Evolutionary conservation across 768 basidiomycete species (phyloP).

Genomic region (Boletus rubroflammeus): DNA sequence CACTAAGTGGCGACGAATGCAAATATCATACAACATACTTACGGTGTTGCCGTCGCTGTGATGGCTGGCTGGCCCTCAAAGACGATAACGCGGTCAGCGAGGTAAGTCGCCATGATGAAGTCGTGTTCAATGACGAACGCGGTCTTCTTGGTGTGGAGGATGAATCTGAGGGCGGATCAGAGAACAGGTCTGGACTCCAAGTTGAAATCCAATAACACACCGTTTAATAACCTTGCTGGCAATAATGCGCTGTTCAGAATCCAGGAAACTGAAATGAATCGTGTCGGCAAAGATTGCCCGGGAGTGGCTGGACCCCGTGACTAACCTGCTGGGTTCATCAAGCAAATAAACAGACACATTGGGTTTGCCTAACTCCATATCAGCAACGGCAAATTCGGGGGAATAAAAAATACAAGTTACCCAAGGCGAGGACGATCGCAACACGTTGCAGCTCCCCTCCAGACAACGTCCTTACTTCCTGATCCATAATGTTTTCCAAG

Average conservation of each 20-base stretch:
- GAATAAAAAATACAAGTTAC: conserved; percentile 35
- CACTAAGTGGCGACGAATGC: background rate
- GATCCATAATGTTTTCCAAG: conserved; percentile 91
- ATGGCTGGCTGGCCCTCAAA: conserved; percentile 87
- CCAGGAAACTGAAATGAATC: conserved; percentile 66
- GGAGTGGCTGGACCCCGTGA: conserved; percentile 3
- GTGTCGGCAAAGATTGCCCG: conserved; percentile 1
- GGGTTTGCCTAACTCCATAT: conserved; percentile 52
- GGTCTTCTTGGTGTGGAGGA: conserved; percentile 95
- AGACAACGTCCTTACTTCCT: conserved; percentile 96
- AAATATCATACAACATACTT: conserved; percentile 29
- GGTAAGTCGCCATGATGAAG: conserved; percentile 99
- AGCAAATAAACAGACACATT: conserved; percentile 88
- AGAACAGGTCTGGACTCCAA: background rate
- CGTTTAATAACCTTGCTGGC: conserved; percentile 98
- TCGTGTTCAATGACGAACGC: conserved; percentile 99
- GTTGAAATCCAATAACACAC: conserved; percentile 34
- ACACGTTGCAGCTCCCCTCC: conserved; percentile 98
- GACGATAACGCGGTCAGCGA: conserved; percentile 95
- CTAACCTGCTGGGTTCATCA: conserved; percentile 85
- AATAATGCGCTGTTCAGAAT: conserved; percentile 99
- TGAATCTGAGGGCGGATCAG: conserved; percentile 53
- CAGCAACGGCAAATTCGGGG: background rate
- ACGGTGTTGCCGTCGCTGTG: conserved; percentile 88
- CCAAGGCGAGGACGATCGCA: conserved; percentile 90